Percentiles rank a stretch among this genome's conserved stretches.
These are phyloP conservation scores for Gypsophila paniculata DNA, from an alignment of 179 eudicot genomes.

Conservation along the genomic window DNA sequence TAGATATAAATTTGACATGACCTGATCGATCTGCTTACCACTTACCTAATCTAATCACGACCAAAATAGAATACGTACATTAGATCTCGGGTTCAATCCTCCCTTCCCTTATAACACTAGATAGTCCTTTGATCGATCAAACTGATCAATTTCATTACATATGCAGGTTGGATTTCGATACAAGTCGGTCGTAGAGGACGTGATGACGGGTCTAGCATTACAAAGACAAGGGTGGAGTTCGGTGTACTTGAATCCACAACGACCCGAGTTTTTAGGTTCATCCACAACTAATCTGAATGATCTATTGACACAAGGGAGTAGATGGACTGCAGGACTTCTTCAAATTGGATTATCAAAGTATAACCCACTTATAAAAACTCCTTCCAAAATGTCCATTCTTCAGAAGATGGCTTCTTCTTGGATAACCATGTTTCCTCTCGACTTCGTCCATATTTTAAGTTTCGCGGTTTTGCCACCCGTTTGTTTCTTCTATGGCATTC, in stretches of 20 bases:
- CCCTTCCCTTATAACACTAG: no score
- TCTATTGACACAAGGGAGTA: constrained; percentile 29
- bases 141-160: background rate
- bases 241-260: constrained; percentile 34
- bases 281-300: constrained; percentile 37
- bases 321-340: constrained; percentile 43
- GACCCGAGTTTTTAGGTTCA: constrained; percentile 40
- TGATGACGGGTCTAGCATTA: constrained; percentile 28
- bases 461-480: constrained; percentile 27
- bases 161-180: constrained; percentile 46
- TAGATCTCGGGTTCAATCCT: no score
- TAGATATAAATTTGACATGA: no score
- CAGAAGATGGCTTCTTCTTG: constrained; percentile 31
- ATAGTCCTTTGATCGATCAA: no score
- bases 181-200: constrained; percentile 39
- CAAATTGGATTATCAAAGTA: constrained; percentile 37
- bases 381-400: constrained; percentile 28
- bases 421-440: constrained; percentile 18
- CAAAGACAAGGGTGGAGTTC: constrained; percentile 49
- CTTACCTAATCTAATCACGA: no score
- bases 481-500: constrained; percentile 31
- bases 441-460: constrained; percentile 13
- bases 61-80: no score
- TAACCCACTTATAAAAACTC: constrained; percentile 32
- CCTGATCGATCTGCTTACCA: no score